Percentiles rank a stretch among this genome's conserved stretches.
phyloP scores from a whole-genome alignment of 1,139 yeast species.

The Candida tetrigidarum region DNA sequence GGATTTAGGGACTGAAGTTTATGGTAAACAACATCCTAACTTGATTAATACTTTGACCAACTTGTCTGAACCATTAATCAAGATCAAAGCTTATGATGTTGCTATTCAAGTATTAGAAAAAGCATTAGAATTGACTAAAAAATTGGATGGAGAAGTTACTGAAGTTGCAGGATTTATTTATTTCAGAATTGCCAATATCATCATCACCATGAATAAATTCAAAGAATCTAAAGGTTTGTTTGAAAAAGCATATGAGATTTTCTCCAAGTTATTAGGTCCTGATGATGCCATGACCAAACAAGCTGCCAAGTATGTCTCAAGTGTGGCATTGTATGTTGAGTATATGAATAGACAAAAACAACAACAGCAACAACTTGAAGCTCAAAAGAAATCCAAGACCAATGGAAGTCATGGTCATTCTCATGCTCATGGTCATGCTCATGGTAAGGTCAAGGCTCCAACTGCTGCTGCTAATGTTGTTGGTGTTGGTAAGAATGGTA shows the following conservation, averaged over 20 bases:
- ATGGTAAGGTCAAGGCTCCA: conserved; percentile 19
- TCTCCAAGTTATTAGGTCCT: conserved; percentile 62
- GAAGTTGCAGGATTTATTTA: conserved; percentile 62
- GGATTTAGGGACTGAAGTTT: conserved; percentile 56
- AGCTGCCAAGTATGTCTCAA: conserved; percentile 62
- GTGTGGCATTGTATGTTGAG: conserved; percentile 46
- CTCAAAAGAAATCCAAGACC: conserved; percentile 23
- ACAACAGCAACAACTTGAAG: too few relatives aligned
- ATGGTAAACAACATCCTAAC: conserved; percentile 70
- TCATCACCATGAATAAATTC: conserved; percentile 56
- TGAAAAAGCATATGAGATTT: conserved; percentile 54
- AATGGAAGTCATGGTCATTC: conserved; percentile 7
- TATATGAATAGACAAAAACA: conserved; percentile 35
- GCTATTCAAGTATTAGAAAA: conserved; percentile 50
- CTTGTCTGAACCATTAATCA: conserved; percentile 63
- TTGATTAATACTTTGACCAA: conserved; percentile 67
- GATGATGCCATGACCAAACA: conserved; percentile 67
- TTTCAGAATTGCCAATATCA: conserved; percentile 70
- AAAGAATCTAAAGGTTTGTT: conserved; percentile 59
- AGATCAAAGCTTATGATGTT: conserved; percentile 42
- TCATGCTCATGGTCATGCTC: too few relatives aligned
- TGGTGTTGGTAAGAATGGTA: conserved; percentile 18
- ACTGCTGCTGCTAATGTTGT: conserved; percentile 12
- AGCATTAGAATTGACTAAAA: conserved; percentile 49
- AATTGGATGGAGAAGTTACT: conserved; percentile 59